Percentiles rank a stretch among this genome's conserved stretches.
Conservation (phyloP, 768 basidiomycete genomes). For the Coprinopsis strossmayeri region DNA sequence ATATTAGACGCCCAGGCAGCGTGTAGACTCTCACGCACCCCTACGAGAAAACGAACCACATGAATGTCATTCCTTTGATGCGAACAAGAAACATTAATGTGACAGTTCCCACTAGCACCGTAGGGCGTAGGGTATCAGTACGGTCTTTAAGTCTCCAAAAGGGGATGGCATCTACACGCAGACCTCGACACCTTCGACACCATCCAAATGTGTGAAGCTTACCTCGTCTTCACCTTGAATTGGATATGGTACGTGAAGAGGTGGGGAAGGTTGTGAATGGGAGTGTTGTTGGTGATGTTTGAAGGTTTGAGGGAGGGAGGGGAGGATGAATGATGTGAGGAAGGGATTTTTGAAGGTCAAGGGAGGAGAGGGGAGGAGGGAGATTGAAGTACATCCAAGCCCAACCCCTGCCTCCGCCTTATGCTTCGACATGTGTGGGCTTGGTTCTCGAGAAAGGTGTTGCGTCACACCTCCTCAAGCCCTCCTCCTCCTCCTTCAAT, state of each 20-base stretch:
- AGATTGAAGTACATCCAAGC: conserved; percentile 53
- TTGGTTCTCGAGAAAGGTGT: conserved; percentile 67
- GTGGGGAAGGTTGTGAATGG: conserved; percentile 70
- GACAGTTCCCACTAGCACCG: no score
- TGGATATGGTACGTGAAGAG: conserved; percentile 69
- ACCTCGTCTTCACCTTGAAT: no score
- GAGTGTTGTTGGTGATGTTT: conserved; percentile 72
- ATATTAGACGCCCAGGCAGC: no score
- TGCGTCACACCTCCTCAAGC: conserved; percentile 16
- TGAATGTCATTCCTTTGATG: no score
- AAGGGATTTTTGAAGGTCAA: not conserved
- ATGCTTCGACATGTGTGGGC: conserved; percentile 61
- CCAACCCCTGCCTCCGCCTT: conserved; percentile 46
- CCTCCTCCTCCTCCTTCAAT: not conserved
- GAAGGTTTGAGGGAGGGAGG: not conserved
- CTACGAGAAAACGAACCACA: no score
- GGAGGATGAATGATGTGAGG: conserved; percentile 18
- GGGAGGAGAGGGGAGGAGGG: not conserved
- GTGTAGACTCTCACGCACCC: no score
- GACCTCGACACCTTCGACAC: no score
- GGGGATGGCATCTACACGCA: no score
- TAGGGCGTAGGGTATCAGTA: no score
- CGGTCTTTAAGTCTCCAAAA: no score
- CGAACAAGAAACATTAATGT: no score
- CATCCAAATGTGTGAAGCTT: no score